Percentiles rank a stretch among this genome's conserved stretches.
Evolutionary conservation across 2,329 filamentous ascomycete genomes (phyloP).

Genomic region (Bipolaris zeicola): DNA sequence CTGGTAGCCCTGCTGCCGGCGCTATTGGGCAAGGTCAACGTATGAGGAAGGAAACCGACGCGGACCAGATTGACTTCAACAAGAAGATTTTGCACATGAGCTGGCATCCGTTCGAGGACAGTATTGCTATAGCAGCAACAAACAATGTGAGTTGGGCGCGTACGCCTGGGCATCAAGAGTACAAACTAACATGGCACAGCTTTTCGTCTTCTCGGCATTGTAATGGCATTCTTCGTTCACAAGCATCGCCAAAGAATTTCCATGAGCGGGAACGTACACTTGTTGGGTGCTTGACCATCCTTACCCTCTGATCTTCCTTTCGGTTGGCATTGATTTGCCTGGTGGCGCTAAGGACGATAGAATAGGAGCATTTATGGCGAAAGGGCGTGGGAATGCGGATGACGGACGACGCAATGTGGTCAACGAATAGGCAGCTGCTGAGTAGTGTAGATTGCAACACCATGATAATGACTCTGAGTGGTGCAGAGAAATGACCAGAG

Average conservation of each 20-base stretch:
- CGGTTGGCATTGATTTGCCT: constrained; percentile 31
- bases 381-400: constrained; percentile 30
- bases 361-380: constrained; percentile 32
- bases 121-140: constrained; percentile 97
- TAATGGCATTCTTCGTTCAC: constrained; percentile 42
- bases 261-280: constrained; percentile 35
- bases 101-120: constrained; percentile 99
- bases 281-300: constrained; percentile 37
- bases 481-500: constrained; percentile 39
- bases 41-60: constrained; percentile 99
- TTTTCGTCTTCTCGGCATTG: constrained; percentile 62
- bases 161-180: not conserved
- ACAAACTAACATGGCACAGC: constrained; percentile 45
- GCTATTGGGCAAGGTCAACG: constrained; percentile 77
- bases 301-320: constrained; percentile 38
- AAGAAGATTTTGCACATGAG: constrained; percentile 99
- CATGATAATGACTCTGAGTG: constrained; percentile 41
- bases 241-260: constrained; percentile 32
- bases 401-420: constrained; percentile 37
- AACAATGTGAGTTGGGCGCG: constrained; percentile 81
- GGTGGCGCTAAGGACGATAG: constrained; percentile 42
- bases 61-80: constrained; percentile 99
- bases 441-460: constrained; percentile 41
- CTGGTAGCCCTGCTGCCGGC: constrained; percentile 81
- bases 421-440: constrained; percentile 28